phyloP scores from a whole-genome alignment of 768 basidiomycete species.

The Lentinula aciculospora region DNA sequence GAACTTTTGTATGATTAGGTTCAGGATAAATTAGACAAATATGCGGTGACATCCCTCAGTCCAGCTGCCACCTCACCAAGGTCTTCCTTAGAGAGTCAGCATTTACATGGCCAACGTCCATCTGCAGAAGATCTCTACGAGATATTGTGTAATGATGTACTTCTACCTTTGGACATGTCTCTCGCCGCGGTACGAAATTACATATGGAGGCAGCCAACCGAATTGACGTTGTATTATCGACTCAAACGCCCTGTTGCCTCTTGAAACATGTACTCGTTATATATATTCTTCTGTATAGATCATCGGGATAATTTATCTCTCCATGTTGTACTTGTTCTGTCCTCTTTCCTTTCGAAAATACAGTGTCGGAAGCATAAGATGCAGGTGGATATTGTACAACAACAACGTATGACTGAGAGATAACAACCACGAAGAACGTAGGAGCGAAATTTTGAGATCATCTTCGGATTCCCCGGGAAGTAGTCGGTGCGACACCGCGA shows the following conservation, averaged over 20 bases:
- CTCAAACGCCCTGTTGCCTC: constrained; percentile 21
- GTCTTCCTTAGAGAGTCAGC: constrained; percentile 30
- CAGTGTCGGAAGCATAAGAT: background rate
- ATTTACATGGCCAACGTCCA: constrained; percentile 18
- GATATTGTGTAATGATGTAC: constrained; percentile 81
- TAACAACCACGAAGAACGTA: background rate
- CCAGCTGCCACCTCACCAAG: constrained; percentile 24
- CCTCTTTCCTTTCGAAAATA: background rate
- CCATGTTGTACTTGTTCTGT: background rate
- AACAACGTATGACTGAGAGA: background rate
- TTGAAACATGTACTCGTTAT: background rate
- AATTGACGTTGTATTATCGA: constrained; percentile 76
- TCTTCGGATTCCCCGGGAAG: constrained; percentile 76
- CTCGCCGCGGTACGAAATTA: constrained; percentile 88
- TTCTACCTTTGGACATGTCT: constrained; percentile 83
- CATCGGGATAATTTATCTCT: constrained; percentile 1
- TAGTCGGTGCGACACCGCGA: constrained; percentile 67
- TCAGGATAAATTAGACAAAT: constrained; percentile 73
- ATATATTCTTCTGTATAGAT: background rate
- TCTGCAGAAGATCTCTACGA: constrained; percentile 74
- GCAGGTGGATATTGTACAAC: constrained; percentile 5
- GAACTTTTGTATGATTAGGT: constrained; percentile 40
- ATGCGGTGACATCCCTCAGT: constrained; percentile 21
- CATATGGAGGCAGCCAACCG: constrained; percentile 73
- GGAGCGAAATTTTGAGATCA: constrained; percentile 27